A percentile compares a stretch with the other conserved stretches of the same genome.
Evolutionary conservation across 768 basidiomycete genomes (phyloP).

Genomic region (Tricholomella constricta): DNA sequence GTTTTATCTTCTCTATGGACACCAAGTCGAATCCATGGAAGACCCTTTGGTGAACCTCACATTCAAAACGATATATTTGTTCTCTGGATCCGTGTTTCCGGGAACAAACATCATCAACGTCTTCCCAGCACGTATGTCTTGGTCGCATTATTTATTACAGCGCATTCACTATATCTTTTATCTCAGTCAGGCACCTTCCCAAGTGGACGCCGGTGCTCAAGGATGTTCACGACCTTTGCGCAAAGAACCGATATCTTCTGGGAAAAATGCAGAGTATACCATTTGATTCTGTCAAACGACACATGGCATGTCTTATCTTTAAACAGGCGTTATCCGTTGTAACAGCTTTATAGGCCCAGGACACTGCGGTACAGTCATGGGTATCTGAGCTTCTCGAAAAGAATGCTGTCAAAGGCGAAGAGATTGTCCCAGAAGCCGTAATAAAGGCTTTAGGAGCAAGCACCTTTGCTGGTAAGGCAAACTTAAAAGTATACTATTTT

Average conservation of each 20-base stretch:
- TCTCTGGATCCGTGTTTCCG: constrained; percentile 10
- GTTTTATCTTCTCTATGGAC: constrained; percentile 12
- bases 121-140: constrained; percentile 2
- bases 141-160: background rate
- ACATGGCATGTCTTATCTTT: background rate
- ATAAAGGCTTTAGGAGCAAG: constrained; percentile 9
- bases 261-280: background rate
- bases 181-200: constrained; percentile 5
- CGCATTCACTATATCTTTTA: background rate
- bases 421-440: constrained; percentile 4
- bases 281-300: constrained; percentile 6
- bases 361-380: constrained; percentile 9
- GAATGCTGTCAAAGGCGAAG: constrained; percentile 6
- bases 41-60: constrained; percentile 9
- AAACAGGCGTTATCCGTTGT: background rate
- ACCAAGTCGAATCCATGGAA: constrained; percentile 8
- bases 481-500: background rate
- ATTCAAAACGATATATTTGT: constrained; percentile 11
- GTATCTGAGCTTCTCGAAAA: constrained; percentile 8
- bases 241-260: constrained; percentile 1
- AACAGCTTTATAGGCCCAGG: background rate
- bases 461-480: constrained; percentile 8
- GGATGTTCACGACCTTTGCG: constrained; percentile 7
- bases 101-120: constrained; percentile 14
- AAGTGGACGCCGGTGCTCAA: constrained; percentile 7